These are phyloP conservation scores for Juglanconis juglandina DNA, from an alignment of 2,329 filamentous ascomycete species.

Conservation along the genomic window DNA sequence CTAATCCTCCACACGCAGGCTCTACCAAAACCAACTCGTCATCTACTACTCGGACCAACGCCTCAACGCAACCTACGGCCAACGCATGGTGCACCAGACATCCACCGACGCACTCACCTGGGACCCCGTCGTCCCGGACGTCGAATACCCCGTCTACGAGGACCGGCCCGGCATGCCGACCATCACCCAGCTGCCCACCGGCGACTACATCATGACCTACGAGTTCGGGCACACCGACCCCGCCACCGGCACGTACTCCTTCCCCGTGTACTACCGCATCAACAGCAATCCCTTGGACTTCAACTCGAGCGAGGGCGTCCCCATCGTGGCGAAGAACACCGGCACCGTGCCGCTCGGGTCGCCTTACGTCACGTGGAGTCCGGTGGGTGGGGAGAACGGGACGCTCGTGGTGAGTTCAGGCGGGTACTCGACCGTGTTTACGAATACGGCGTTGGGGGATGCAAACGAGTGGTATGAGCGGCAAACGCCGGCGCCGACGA, in stretches of 20 bases:
- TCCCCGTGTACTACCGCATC: constrained; percentile 44
- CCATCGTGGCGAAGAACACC: constrained; percentile 29
- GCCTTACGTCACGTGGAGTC: constrained; percentile 43
- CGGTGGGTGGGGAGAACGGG: constrained; percentile 41
- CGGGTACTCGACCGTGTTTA: constrained; percentile 37
- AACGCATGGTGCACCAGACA: constrained; percentile 65
- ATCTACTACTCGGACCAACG: constrained; percentile 72
- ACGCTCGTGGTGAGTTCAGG: constrained; percentile 41
- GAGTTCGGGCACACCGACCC: constrained; percentile 52
- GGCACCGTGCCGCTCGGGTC: constrained; percentile 34
- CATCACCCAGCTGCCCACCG: constrained; percentile 55
- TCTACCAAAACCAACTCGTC: constrained; percentile 56
- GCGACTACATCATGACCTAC: constrained; percentile 62
- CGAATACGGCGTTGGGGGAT: constrained; percentile 39
- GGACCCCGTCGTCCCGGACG: constrained; percentile 59
- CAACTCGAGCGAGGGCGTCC: constrained; percentile 27
- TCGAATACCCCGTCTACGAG: constrained; percentile 58
- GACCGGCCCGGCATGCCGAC: constrained; percentile 68
- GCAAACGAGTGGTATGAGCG: constrained; percentile 35
- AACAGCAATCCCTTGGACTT: constrained; percentile 38
- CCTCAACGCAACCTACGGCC: constrained; percentile 56
- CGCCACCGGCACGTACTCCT: constrained; percentile 26
- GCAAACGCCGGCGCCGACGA: constrained; percentile 31
- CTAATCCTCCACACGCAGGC: constrained; percentile 27
- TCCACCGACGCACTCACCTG: constrained; percentile 59